phyloP scores from a whole-genome alignment of 2,329 filamentous ascomycete species.

The Aspergillaceae sp. region DNA sequence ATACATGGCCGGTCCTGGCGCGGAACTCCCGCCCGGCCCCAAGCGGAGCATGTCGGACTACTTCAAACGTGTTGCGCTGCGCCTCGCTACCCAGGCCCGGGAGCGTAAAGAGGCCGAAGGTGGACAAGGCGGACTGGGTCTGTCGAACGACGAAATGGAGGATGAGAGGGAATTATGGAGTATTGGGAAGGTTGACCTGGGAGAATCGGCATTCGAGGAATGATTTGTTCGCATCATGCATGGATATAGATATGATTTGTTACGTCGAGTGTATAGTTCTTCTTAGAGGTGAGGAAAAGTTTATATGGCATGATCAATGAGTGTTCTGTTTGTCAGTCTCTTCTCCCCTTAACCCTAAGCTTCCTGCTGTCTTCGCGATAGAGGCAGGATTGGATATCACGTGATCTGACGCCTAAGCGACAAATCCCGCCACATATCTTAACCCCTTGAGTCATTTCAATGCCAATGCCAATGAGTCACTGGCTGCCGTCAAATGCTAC shows the following conservation, averaged over 20 bases:
- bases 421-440: too few species aligned
- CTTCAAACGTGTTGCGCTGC: slow-evolving; percentile 83
- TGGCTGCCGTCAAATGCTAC: too few species aligned
- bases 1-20: slow-evolving; percentile 64
- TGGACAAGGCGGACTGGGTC: slow-evolving; percentile 71
- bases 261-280: slow-evolving; percentile 6
- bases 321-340: too few species aligned
- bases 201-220: slow-evolving; percentile 43
- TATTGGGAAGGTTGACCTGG: slow-evolving; percentile 80
- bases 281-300: too few species aligned
- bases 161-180: slow-evolving; percentile 96
- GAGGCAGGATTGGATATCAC: not conserved
- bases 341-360: too few species aligned
- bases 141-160: slow-evolving; percentile 85
- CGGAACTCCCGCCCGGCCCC: slow-evolving; percentile 58
- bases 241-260: slow-evolving; percentile 15
- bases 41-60: slow-evolving; percentile 94
- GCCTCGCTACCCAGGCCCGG: slow-evolving; percentile 75
- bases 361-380: slow-evolving; percentile 4
- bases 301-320: too few species aligned
- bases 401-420: slow-evolving; percentile 2
- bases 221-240: slow-evolving; percentile 16
- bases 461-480: too few species aligned
- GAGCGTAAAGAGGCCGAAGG: slow-evolving; percentile 89
- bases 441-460: too few species aligned